Base-by-base conservation (phyloP, 2,329 filamentous ascomycete genomes). In the Cladosporium sp. region DNA sequence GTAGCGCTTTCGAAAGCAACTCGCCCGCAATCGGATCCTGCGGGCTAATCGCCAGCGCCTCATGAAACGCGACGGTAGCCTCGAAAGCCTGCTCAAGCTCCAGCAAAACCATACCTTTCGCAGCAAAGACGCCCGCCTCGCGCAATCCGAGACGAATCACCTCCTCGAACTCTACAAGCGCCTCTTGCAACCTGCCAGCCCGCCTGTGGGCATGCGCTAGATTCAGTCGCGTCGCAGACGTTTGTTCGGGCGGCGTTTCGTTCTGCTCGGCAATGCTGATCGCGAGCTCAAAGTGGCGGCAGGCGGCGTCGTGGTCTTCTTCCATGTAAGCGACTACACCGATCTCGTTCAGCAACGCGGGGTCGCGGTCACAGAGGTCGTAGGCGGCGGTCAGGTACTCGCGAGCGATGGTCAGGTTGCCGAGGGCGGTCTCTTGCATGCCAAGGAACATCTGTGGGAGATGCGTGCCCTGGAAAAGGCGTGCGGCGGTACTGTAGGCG, bases 381-480 rank as follows among this genome's bases (percentile, higher is more conserved):
- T 93, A 95, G 0, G 93, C 91, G 3, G 89, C 90, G 63, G 89
- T 90, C 42, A 97, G 80, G 68, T 97, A 98, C 68, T 98, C 93
- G 59, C 95, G 87, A 0, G 95, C 93, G 13, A 97, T 79, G 0
- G 84, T 85, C 81, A 97, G 88, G 63, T 98, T 97, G 70, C 95
- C 95, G 55, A 98, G 79, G 14, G 92, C 89, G 44, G 97, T 85
- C 70, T 98, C 95, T 69, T 98, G 95, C 93, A 98, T 98, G 6
- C 95, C 93, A 22, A 98, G 75, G 68, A 97, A 98, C 2, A 98
- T 82, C 65, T 95, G 92, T 0, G 93, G 93, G 1, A 98, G 78
- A 68, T 98, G 95, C 0, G 92, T 97, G 37, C 93, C 93, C 76
- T 96, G 95, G 71, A 98, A 98, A 0, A 98, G 75, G 37, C 93